Conservation (phyloP, 768 basidiomycete genomes). For the Boletus speciosus region DNA sequence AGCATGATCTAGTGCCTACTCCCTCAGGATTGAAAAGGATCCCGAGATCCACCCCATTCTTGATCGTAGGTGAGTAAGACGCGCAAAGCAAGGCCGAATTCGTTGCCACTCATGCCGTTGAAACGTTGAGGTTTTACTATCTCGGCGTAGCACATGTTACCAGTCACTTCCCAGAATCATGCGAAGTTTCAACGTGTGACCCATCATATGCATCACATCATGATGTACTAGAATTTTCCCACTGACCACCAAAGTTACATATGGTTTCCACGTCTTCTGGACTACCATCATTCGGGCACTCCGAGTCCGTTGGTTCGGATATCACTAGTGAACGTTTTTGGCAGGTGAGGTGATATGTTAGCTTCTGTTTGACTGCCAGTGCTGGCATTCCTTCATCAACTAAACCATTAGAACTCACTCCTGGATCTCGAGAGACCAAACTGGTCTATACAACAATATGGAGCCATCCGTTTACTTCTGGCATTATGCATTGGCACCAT, state of each 20-base stretch:
- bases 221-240: no score
- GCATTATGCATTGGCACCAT: not conserved
- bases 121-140: no score
- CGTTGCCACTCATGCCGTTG: no score
- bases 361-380: not conserved
- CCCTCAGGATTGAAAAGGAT: slow-evolving; percentile 33
- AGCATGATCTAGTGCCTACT: slow-evolving; percentile 27
- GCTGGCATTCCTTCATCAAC: not conserved
- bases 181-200: no score
- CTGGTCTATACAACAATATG: not conserved
- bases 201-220: no score
- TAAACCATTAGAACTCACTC: not conserved
- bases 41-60: slow-evolving; percentile 34
- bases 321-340: not conserved
- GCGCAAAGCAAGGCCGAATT: no score
- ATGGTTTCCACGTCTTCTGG: no score
- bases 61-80: slow-evolving; percentile 36
- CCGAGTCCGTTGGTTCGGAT: not conserved
- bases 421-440: not conserved
- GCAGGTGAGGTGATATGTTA: not conserved
- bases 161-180: no score
- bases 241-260: no score
- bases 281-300: not conserved
- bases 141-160: no score
- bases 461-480: not conserved